These are phyloP conservation scores for Tremella mesenterica DNA, from an alignment of 768 basidiomycete species.

Conservation along the genomic window DNA sequence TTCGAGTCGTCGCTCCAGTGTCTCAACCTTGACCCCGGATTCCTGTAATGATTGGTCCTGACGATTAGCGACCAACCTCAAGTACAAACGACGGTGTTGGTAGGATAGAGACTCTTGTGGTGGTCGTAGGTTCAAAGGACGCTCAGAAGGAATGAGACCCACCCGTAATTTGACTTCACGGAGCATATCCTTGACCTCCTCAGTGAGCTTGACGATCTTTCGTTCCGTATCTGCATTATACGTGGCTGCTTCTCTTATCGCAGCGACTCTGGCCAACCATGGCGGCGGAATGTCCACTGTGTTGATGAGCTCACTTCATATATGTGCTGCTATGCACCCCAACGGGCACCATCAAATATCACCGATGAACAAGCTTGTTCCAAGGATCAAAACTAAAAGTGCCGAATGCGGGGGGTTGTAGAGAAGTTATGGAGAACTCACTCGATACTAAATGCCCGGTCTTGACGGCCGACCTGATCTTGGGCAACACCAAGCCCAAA, in stretches of 20 bases:
- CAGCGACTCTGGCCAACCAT: constrained; percentile 71
- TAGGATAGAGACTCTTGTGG: too few species aligned
- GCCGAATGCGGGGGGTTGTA: background rate
- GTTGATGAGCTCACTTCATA: too few species aligned
- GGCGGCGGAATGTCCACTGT: constrained; percentile 57
- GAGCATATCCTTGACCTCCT: constrained; percentile 79
- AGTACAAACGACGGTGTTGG: too few species aligned
- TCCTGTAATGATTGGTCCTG: constrained; percentile 89
- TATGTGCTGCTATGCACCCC: too few species aligned
- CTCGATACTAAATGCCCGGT: constrained; percentile 61
- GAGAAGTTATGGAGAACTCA: constrained; percentile 46
- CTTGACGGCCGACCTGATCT: constrained; percentile 54
- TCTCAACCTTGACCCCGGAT: constrained; percentile 78
- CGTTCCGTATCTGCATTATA: constrained; percentile 88
- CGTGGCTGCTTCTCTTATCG: constrained; percentile 72
- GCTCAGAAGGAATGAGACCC: constrained; percentile 14
- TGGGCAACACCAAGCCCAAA: constrained; percentile 60
- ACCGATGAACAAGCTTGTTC: background rate
- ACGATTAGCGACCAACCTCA: background rate
- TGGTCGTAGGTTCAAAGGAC: too few species aligned
- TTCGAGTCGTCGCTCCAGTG: constrained; percentile 89
- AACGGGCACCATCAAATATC: background rate
- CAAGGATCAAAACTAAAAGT: too few species aligned
- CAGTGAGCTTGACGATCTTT: constrained; percentile 71
- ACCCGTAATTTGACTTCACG: constrained; percentile 63